Evolutionary conservation across 371 early-diverging fungal genomes (phyloP), one percentile per base, ranked within the genome.

Genomic region (Apophysomyces sp.): DNA sequence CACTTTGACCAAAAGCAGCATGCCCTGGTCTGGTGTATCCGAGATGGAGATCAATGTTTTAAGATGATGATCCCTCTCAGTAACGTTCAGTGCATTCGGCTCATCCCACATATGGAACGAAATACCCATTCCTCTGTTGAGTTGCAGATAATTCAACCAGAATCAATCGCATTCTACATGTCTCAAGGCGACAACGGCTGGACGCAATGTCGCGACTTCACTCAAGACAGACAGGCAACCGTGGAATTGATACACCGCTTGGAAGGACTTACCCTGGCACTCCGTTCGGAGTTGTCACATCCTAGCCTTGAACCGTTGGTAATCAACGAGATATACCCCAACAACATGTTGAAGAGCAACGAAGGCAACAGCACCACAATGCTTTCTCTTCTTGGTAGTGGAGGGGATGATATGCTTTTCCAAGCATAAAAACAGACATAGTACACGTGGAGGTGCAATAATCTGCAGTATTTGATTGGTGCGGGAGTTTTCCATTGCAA

Each of bases 121-220:
- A 27, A 21, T 52, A 52, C 49, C 29, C 34, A 52, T 16, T 53
- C 54, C 4, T 54, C 31, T 16, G n/a, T 68, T 12, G 62, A 67
- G 26, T 55, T 68, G 53, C 61, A 51, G n/a, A 15, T 68, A 7
- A 65, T 39, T 4, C 55, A 61, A 21, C 72, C 72, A 8, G 54
- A 58, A 0, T 37, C 54, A 18, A 44, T 73, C 4, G 72, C 73
- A 29, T 86, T 86, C 68, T 88, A 71, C 63, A 84, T 87, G 84
- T 62, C 66, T 1, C 37, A 31, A 15, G 52, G 55, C 3, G 73
- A 79, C 16, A 57, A 39, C 16, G 37, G 29, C 12, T 89, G 89
- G 87, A 79, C 81, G 12, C 84, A 82, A 57, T 88, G 89, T 65
- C 79, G 81, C 26, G 91, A 90, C 72, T 90, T 90, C 61, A 90